Percentiles rank a stretch among this genome's conserved stretches.
Conservation (phyloP, 2,329 filamentous ascomycete genomes). For the Ceratocystis alfenasii region DNA sequence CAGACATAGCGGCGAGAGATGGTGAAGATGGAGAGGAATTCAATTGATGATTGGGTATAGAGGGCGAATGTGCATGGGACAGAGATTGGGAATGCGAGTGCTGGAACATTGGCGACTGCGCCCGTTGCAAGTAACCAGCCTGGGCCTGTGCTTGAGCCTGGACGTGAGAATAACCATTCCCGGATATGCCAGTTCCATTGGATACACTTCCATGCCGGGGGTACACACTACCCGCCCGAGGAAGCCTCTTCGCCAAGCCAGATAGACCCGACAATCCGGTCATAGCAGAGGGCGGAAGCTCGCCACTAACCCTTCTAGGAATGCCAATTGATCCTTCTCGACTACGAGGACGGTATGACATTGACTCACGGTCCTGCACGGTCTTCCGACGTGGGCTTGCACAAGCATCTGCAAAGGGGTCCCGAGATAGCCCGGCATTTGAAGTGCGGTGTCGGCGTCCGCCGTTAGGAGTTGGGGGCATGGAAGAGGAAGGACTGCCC, state of each 20-base stretch:
- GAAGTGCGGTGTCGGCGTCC: conserved; percentile 30
- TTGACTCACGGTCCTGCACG: conserved; percentile 33
- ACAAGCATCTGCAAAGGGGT: conserved; percentile 30
- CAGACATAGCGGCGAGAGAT: conserved; percentile 25
- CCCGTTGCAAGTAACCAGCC: conserved; percentile 27
- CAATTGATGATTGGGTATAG: conserved; percentile 28
- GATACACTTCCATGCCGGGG: conserved; percentile 16
- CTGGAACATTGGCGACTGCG: conserved; percentile 30
- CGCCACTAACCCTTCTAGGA: conserved; percentile 35
- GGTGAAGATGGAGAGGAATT: conserved; percentile 33
- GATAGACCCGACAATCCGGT: conserved; percentile 15
- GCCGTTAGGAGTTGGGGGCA: conserved; percentile 43
- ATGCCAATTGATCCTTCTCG: conserved; percentile 34
- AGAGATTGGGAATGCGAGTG: conserved; percentile 26
- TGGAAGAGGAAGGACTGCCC: conserved; percentile 37
- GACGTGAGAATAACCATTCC: background rate
- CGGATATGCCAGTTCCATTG: conserved; percentile 10
- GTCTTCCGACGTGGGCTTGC: conserved; percentile 32
- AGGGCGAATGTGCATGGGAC: conserved; percentile 2
- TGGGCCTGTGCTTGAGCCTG: conserved; percentile 12
- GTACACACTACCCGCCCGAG: conserved; percentile 14
- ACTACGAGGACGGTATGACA: conserved; percentile 34
- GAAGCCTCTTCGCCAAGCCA: conserved; percentile 18
- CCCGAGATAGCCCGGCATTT: conserved; percentile 27
- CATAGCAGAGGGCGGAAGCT: conserved; percentile 23